These are phyloP conservation scores for Prunus yedoensis DNA, from an alignment of 331 rosid species.

Conservation along the genomic window DNA sequence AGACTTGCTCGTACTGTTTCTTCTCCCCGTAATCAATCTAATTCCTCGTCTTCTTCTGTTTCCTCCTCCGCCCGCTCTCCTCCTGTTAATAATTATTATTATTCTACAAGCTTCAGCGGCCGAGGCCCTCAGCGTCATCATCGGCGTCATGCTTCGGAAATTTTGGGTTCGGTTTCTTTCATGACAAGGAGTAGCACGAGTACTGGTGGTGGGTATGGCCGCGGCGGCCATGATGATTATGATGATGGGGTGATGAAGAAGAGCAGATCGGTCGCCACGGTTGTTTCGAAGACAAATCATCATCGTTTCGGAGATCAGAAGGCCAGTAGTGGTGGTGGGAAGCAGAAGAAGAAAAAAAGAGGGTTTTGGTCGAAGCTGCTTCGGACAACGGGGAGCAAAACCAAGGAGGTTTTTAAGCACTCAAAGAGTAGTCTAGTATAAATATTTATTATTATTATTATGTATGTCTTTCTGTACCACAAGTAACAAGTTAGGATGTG, in stretches of 20 bases:
- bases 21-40: background rate
- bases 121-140: slow-evolving; percentile 21
- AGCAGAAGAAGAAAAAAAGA: slow-evolving; percentile 34
- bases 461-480: background rate
- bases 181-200: background rate
- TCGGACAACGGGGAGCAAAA: slow-evolving; percentile 41
- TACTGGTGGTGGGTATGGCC: background rate
- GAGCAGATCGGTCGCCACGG: slow-evolving; percentile 51
- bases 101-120: background rate
- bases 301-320: slow-evolving; percentile 17
- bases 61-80: slow-evolving; percentile 23
- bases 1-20: background rate
- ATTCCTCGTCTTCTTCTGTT: slow-evolving; percentile 11
- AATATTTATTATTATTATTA: background rate
- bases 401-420: slow-evolving; percentile 33
- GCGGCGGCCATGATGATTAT: background rate
- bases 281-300: slow-evolving; percentile 27
- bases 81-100: slow-evolving; percentile 7
- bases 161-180: slow-evolving; percentile 14
- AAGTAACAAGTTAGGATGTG: background rate
- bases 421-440: slow-evolving; percentile 23
- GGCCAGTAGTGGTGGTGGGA: background rate
- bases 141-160: slow-evolving; percentile 43
- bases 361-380: slow-evolving; percentile 71
- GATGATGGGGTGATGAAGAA: slow-evolving; percentile 38